phyloP scores from a whole-genome alignment of 2,329 filamentous ascomycete genomes.

The Rosellinia necatrix region DNA sequence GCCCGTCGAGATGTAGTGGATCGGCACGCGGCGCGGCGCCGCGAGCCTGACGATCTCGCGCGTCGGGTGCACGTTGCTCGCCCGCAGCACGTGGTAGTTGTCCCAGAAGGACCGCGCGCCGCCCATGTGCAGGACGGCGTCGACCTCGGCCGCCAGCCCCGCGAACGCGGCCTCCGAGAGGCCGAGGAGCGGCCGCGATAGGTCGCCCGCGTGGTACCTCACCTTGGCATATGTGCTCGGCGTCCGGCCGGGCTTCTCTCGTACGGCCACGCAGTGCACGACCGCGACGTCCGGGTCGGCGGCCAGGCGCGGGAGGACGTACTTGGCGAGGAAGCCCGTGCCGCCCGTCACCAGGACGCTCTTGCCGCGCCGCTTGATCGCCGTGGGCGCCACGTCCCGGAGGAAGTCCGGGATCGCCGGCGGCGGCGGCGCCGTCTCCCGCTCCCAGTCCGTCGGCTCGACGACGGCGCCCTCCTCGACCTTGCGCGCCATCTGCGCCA shows the following conservation, averaged over 20 bases:
- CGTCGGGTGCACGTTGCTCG: constrained; percentile 34
- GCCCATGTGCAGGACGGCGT: constrained; percentile 55
- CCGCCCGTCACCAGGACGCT: constrained; percentile 29
- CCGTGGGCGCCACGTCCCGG: background rate
- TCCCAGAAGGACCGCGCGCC: constrained; percentile 39
- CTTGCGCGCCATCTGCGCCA: constrained; percentile 23
- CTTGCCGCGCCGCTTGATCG: background rate
- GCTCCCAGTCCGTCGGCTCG: constrained; percentile 23
- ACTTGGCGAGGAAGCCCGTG: constrained; percentile 22
- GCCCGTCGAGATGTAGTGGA: constrained; percentile 23
- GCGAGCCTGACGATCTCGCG: constrained; percentile 34
- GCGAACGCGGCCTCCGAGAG: constrained; percentile 36
- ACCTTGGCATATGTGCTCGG: constrained; percentile 32
- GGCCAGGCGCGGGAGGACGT: constrained; percentile 14
- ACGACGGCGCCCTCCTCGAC: constrained; percentile 3
- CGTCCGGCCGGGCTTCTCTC: background rate
- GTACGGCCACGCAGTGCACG: constrained; percentile 31
- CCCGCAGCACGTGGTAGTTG: constrained; percentile 32
- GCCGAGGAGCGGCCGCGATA: constrained; percentile 41
- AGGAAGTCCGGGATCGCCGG: constrained; percentile 20
- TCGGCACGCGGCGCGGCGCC: background rate
- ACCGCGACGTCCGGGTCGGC: background rate
- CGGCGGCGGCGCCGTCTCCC: constrained; percentile 20
- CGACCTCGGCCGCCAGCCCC: constrained; percentile 35
- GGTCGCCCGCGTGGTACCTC: constrained; percentile 41